Conservation (phyloP, 441 rosid genomes). For the Adansonia grandidieri region DNA sequence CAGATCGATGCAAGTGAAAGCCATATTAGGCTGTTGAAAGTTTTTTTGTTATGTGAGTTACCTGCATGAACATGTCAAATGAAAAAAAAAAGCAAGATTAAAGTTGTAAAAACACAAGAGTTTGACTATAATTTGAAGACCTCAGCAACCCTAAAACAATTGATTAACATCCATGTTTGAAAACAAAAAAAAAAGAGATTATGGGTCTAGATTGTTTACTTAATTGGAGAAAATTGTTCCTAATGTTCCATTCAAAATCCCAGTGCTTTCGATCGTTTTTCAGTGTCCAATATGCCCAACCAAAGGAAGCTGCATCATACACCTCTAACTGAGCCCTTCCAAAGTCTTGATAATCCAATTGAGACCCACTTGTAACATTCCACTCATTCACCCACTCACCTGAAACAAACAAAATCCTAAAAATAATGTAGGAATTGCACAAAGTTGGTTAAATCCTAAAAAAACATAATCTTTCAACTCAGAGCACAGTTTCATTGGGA, state of each 20-base stretch:
- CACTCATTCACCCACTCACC: conserved; percentile 91
- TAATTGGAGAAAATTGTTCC: conserved; percentile 59
- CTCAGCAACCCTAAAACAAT: background rate
- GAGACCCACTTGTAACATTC: conserved; percentile 57
- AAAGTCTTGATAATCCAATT: conserved; percentile 61
- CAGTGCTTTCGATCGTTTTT: conserved; percentile 75
- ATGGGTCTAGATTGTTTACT: conserved; percentile 42
- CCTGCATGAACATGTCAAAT: conserved; percentile 41
- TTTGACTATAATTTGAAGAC: background rate
- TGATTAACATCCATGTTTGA: background rate
- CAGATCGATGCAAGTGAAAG: conserved; percentile 37
- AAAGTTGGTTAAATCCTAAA: background rate
- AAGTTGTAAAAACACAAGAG: background rate
- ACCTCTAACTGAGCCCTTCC: conserved; percentile 70
- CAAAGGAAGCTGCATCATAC: conserved; percentile 69
- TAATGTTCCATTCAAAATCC: conserved; percentile 84
- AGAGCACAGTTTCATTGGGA: background rate
- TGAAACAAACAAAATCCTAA: conserved; percentile 31
- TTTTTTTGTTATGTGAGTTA: conserved; percentile 37
- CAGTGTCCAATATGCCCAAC: conserved; percentile 82
- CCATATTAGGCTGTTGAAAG: conserved; percentile 29
- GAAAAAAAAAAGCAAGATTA: too few species aligned
- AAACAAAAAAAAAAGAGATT: background rate
- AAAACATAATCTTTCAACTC: background rate
- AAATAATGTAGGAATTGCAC: background rate